phyloP scores from a whole-genome alignment of 225 moss, liverwort and hornwort species.

The Rhytidiadelphus loreus region DNA sequence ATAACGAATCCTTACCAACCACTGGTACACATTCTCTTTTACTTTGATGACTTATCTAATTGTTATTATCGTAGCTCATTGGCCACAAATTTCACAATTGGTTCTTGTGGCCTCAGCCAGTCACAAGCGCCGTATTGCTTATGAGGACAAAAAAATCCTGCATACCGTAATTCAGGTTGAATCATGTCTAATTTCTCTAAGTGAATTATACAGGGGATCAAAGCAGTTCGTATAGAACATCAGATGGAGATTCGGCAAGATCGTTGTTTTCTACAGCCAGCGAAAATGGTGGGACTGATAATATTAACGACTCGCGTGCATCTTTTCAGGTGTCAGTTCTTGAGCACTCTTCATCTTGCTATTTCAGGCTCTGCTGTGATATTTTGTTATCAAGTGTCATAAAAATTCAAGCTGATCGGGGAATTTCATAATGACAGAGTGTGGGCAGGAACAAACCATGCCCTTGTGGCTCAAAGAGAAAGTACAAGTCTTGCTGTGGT shows the following conservation, averaged over 20 bases:
- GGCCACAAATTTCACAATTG: background rate
- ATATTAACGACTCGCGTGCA: background rate
- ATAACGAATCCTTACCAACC: constrained; percentile 11
- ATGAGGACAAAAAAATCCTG: background rate
- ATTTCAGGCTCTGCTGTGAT: background rate
- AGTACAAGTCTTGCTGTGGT: constrained; percentile 94
- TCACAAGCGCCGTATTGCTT: background rate
- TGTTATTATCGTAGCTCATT: background rate
- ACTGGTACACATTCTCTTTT: constrained; percentile 15
- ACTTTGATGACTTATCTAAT: background rate
- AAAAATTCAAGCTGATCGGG: background rate
- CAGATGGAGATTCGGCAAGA: constrained; percentile 25
- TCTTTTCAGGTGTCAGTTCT: constrained; percentile 10
- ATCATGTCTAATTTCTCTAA: background rate
- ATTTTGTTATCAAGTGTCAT: background rate
- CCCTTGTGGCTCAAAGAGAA: constrained; percentile 93
- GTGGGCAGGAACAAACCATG: constrained; percentile 76
- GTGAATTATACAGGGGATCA: constrained; percentile 15
- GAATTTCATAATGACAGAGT: constrained; percentile 21
- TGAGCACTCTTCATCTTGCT: background rate
- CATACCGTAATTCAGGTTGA: background rate
- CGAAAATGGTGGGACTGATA: constrained; percentile 15
- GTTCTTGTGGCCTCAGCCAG: background rate
- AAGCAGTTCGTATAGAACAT: constrained; percentile 15
- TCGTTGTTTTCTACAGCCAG: background rate